Evolutionary conservation across 2,329 filamentous ascomycete species (phyloP).

Genomic region (Sarocladium brachiariae): DNA sequence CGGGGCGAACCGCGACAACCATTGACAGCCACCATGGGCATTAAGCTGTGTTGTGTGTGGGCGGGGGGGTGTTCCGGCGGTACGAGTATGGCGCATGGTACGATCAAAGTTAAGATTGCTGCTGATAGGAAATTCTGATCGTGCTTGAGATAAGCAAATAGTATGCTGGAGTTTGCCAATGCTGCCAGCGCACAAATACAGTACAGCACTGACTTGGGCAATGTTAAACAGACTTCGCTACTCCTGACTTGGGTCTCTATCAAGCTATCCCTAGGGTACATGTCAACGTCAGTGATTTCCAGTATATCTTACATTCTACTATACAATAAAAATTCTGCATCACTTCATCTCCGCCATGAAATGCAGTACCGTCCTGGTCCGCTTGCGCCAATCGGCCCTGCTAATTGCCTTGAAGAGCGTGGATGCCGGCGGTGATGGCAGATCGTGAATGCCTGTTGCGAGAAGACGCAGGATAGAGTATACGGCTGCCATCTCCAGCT

Average conservation of each 20-base stretch:
- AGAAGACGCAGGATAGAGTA: slow-evolving; percentile 1
- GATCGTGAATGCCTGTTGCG: slow-evolving; percentile 2
- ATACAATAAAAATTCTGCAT: too few relatives aligned
- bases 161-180: too few relatives aligned
- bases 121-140: too few relatives aligned
- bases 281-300: too few relatives aligned
- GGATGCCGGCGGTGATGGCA: not conserved
- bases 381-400: not conserved
- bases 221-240: not conserved
- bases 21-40: not conserved
- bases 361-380: not conserved
- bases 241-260: too few relatives aligned
- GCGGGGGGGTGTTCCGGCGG: not conserved
- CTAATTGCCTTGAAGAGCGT: not conserved
- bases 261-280: too few relatives aligned
- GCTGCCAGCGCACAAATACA: too few relatives aligned
- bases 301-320: too few relatives aligned
- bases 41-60: not conserved
- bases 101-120: too few relatives aligned
- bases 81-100: too few relatives aligned
- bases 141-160: too few relatives aligned
- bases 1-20: slow-evolving; percentile 2
- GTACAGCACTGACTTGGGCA: too few relatives aligned
- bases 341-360: not conserved
- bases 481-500: not conserved